Conservation (phyloP, 1,284 basidiomycete genomes). For the Sporisorium iseilematis-ciliati region DNA sequence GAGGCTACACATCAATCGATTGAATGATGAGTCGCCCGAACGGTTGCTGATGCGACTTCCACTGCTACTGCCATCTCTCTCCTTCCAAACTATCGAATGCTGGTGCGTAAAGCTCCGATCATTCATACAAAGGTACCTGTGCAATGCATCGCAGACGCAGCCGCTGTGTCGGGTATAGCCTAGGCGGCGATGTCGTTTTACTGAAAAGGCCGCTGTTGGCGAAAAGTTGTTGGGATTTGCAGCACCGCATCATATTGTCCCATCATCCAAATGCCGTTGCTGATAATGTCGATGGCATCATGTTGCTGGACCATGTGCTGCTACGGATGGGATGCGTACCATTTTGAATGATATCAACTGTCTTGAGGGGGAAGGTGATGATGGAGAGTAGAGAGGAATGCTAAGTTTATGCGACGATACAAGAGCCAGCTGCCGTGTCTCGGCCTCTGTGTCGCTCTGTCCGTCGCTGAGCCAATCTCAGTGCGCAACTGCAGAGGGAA, state of each 20-base stretch:
- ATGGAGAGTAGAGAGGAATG: slow-evolving; percentile 14
- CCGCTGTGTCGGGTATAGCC: slow-evolving; percentile 31
- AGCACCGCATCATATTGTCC: slow-evolving; percentile 39
- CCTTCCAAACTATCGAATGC: slow-evolving; percentile 11
- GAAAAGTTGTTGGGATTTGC: slow-evolving; percentile 5
- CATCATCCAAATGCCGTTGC: slow-evolving; percentile 11
- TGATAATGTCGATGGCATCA: slow-evolving; percentile 13
- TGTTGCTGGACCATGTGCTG: slow-evolving; percentile 21
- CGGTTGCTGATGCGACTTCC: slow-evolving; percentile 7
- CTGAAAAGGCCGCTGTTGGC: slow-evolving; percentile 28
- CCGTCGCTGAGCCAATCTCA: background rate
- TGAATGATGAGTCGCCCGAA: background rate
- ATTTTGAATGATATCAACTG: slow-evolving; percentile 53
- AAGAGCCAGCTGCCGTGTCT: background rate
- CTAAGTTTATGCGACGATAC: background rate
- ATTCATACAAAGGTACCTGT: slow-evolving; percentile 13
- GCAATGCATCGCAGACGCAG: slow-evolving; percentile 19
- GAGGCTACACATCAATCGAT: slow-evolving; percentile 9
- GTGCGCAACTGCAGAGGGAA: background rate
- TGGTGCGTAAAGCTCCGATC: background rate
- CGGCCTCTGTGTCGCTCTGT: background rate
- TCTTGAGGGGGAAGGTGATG: slow-evolving; percentile 47
- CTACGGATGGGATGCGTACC: slow-evolving; percentile 51
- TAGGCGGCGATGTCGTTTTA: slow-evolving; percentile 28
- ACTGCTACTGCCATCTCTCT: slow-evolving; percentile 26